Evolutionary conservation across 2,329 filamentous ascomycete genomes (phyloP).

Genomic region (Exophiala sideris): DNA sequence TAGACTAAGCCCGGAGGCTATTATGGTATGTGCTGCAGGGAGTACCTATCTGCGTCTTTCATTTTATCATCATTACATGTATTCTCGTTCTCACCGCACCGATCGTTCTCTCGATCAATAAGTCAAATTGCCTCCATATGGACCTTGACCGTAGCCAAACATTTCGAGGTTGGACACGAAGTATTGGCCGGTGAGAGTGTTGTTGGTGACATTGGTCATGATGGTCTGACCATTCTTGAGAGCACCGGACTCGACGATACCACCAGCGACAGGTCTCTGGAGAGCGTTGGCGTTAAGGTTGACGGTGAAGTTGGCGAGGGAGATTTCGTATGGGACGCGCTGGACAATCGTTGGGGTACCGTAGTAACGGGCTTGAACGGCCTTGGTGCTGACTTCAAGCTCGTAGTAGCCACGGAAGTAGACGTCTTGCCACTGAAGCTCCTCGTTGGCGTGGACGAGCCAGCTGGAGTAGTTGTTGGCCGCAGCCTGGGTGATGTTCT

Average conservation of each 20-base stretch:
- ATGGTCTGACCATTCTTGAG: conserved; percentile 21
- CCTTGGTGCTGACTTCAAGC: conserved; percentile 55
- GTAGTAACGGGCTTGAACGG: conserved; percentile 63
- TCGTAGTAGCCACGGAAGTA: conserved; percentile 74
- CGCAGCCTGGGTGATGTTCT: conserved; percentile 53
- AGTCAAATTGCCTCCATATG: too few relatives aligned
- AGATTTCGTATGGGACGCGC: conserved; percentile 62
- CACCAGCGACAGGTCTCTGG: conserved; percentile 46
- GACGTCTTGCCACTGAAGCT: conserved; percentile 69
- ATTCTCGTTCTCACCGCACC: too few relatives aligned
- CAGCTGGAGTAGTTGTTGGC: conserved; percentile 49
- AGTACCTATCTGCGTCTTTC: too few relatives aligned
- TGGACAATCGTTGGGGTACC: conserved; percentile 59
- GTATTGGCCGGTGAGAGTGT: conserved; percentile 35
- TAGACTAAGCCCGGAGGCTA: too few relatives aligned
- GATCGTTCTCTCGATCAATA: too few relatives aligned
- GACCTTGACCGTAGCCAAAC: too few relatives aligned
- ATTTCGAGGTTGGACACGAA: not conserved
- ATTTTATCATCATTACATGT: too few relatives aligned
- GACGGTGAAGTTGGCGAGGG: conserved; percentile 68
- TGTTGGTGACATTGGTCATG: conserved; percentile 33
- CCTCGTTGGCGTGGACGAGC: conserved; percentile 53
- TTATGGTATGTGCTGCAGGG: too few relatives aligned
- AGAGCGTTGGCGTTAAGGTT: conserved; percentile 59
- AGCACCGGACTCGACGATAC: conserved; percentile 35